Conservation (phyloP, 2,329 filamentous ascomycete species). For the Sclerotiophoma versabilis region DNA sequence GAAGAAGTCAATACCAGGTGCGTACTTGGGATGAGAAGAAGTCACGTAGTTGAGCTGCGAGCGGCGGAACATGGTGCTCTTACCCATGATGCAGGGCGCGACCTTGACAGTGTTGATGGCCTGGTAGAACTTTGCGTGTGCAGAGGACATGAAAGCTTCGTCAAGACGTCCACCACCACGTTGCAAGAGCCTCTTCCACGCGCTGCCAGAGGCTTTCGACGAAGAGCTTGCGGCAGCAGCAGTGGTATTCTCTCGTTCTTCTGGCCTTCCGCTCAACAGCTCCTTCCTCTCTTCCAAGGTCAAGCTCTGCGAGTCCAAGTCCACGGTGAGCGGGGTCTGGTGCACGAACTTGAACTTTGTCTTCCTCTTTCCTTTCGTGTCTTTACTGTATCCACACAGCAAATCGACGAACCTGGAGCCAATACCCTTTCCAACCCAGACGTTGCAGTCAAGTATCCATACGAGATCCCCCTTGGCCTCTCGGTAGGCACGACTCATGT, state of each 20-base stretch:
- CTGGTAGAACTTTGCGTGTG: conserved; percentile 96
- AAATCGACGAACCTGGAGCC: conserved; percentile 89
- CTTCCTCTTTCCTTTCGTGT: conserved; percentile 31
- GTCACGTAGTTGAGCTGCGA: conserved; percentile 83
- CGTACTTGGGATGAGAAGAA: conserved; percentile 57
- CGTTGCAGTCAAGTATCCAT: conserved; percentile 96
- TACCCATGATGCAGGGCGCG: conserved; percentile 93
- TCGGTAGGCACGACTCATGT: conserved; percentile 90
- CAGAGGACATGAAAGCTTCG: conserved; percentile 91
- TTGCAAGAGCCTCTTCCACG: conserved; percentile 36
- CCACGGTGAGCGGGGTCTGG: conserved; percentile 88
- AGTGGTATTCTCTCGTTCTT: conserved; percentile 23
- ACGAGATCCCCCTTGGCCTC: conserved; percentile 86
- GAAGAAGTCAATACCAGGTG: conserved; percentile 86
- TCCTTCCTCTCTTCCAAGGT: conserved; percentile 40
- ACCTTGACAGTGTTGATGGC: conserved; percentile 93
- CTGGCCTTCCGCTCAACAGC: conserved; percentile 36
- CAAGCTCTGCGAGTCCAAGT: conserved; percentile 56
- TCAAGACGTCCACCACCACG: conserved; percentile 82
- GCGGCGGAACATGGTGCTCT: conserved; percentile 98
- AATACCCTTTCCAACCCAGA: conserved; percentile 84
- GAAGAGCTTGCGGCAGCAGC: conserved; percentile 39
- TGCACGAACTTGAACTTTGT: conserved; percentile 86
- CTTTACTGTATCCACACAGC: conserved; percentile 71
- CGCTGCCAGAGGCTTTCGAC: conserved; percentile 34